These are phyloP conservation scores for Phytopythium delawarense DNA, from an alignment of 352 stramenopile species.

Conservation along the genomic window DNA sequence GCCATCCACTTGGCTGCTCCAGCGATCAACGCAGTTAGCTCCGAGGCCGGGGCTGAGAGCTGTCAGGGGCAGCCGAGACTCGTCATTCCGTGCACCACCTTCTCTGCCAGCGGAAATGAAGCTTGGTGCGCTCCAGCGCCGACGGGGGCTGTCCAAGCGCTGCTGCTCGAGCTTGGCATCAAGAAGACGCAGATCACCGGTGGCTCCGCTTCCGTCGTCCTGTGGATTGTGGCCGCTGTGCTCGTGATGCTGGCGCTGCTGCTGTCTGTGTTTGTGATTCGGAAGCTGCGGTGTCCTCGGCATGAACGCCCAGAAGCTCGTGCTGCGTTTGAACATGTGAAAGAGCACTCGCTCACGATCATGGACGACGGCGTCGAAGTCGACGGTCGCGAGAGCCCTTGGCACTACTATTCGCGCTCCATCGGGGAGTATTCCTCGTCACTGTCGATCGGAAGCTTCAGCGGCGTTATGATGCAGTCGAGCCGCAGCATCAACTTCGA, in stretches of 20 bases:
- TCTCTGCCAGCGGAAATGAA: slow-evolving; percentile 11
- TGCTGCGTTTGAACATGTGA: slow-evolving; percentile 3
- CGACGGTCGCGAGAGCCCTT: slow-evolving; percentile 8
- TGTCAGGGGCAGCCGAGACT: slow-evolving; percentile 26
- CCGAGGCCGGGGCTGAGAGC: background rate
- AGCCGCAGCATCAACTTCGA: slow-evolving; percentile 14
- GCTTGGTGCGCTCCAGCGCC: slow-evolving; percentile 36
- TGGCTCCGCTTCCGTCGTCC: slow-evolving; percentile 8
- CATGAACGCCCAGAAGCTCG: slow-evolving; percentile 1
- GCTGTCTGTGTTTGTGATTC: slow-evolving; percentile 15
- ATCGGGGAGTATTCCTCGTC: background rate
- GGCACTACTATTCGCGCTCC: background rate
- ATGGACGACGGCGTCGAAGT: slow-evolving; percentile 9
- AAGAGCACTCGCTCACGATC: slow-evolving; percentile 14
- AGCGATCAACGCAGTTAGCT: background rate
- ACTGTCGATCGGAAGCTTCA: background rate
- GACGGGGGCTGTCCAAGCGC: slow-evolving; percentile 14
- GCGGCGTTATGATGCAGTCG: slow-evolving; percentile 12
- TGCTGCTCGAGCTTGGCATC: slow-evolving; percentile 13
- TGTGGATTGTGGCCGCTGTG: slow-evolving; percentile 23
- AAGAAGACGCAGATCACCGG: background rate
- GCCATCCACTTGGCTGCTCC: slow-evolving; percentile 28
- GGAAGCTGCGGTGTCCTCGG: slow-evolving; percentile 14
- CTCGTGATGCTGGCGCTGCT: slow-evolving; percentile 11
- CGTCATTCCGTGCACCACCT: slow-evolving; percentile 35